phyloP scores from a whole-genome alignment of 108 stramenopile species.

The Chaetoceros muelleri region DNA sequence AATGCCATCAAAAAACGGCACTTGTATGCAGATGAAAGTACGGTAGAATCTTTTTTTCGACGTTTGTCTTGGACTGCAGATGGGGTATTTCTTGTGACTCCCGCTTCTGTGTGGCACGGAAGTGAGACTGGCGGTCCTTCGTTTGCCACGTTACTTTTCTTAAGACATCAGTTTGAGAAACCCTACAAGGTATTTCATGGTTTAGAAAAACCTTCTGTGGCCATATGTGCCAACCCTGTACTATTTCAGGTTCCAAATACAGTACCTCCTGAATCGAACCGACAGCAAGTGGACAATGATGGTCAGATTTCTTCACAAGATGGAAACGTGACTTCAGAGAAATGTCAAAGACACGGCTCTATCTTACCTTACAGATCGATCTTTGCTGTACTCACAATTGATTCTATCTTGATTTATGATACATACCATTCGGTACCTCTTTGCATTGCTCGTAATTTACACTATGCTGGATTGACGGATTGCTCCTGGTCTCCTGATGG shows the following conservation, averaged over 20 bases:
- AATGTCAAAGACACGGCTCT: slow-evolving; percentile 7
- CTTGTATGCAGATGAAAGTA: slow-evolving; percentile 85
- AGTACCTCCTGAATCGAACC: too few relatives aligned
- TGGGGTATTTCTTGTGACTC: slow-evolving; percentile 82
- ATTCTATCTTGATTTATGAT: slow-evolving; percentile 73
- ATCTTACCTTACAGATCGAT: slow-evolving; percentile 66
- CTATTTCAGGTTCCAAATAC: slow-evolving; percentile 48
- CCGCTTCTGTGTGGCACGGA: slow-evolving; percentile 77
- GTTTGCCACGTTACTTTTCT: slow-evolving; percentile 70
- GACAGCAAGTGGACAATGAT: background rate
- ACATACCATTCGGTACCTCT: slow-evolving; percentile 63
- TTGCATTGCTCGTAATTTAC: slow-evolving; percentile 52
- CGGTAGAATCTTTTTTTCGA: slow-evolving; percentile 85
- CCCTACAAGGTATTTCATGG: slow-evolving; percentile 70
- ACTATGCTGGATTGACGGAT: slow-evolving; percentile 82
- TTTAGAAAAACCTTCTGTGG: slow-evolving; percentile 75
- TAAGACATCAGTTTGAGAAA: slow-evolving; percentile 67
- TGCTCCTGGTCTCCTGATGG: slow-evolving; percentile 78
- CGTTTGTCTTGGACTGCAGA: slow-evolving; percentile 84
- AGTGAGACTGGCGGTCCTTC: slow-evolving; percentile 19
- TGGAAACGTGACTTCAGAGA: slow-evolving; percentile 24
- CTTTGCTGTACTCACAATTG: slow-evolving; percentile 75
- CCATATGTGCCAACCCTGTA: slow-evolving; percentile 70
- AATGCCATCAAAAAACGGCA: slow-evolving; percentile 16
- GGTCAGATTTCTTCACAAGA: background rate